phyloP scores from a whole-genome alignment of 2,329 filamentous ascomycete species.

The Geosmithia flava region DNA sequence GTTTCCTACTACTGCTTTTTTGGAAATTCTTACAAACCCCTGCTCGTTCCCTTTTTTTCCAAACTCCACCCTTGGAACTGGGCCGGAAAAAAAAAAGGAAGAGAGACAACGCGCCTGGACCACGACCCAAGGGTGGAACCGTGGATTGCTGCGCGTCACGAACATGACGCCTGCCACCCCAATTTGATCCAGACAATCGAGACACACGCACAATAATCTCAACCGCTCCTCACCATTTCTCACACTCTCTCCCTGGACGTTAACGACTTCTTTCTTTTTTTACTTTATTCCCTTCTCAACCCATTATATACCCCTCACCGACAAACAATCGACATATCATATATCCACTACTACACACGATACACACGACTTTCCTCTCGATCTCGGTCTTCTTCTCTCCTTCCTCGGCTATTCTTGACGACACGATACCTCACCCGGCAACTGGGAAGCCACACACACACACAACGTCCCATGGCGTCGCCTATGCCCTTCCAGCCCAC shows the following conservation, averaged over 20 bases:
- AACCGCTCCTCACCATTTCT: background rate
- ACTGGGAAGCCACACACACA: background rate
- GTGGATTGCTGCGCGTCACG: constrained; percentile 17
- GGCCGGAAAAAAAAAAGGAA: background rate
- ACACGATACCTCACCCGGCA: background rate
- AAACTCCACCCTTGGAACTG: background rate
- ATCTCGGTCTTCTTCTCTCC: too few species aligned
- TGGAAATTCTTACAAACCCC: too few species aligned
- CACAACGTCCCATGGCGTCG: constrained; percentile 22
- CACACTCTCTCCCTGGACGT: background rate
- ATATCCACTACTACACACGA: too few species aligned
- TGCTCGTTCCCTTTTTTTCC: too few species aligned
- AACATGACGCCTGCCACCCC: constrained; percentile 23
- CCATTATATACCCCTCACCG: too few species aligned
- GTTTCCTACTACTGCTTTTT: too few species aligned
- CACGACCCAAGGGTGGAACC: background rate
- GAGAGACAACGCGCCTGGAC: background rate
- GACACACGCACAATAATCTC: background rate
- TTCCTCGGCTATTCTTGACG: too few species aligned
- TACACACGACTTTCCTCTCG: too few species aligned
- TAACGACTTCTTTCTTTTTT: too few species aligned
- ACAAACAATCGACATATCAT: too few species aligned
- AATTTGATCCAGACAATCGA: constrained; percentile 12
- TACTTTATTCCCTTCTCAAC: too few species aligned
- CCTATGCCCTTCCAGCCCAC: constrained; percentile 18